Evolutionary conservation across 1,139 yeast species (phyloP).

Genomic region (Geotrichum bryndzae): DNA sequence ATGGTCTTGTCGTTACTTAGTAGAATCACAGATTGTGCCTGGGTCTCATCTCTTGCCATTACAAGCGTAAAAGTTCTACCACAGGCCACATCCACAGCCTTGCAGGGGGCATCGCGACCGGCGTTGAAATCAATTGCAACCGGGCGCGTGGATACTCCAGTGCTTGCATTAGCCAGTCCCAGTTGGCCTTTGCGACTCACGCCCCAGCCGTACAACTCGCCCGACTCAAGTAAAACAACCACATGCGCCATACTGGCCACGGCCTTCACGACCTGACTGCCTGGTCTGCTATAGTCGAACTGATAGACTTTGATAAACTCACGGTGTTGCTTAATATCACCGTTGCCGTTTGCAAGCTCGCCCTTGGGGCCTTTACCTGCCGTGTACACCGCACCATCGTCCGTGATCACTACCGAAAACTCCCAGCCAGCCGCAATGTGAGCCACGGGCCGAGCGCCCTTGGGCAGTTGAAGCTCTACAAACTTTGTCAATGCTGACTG

Average conservation of each 20-base stretch:
- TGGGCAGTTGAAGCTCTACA: constrained; percentile 5
- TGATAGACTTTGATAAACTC: not conserved
- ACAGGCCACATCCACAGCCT: constrained; percentile 4
- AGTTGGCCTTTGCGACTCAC: constrained; percentile 67
- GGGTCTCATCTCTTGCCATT: not conserved
- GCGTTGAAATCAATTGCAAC: not conserved
- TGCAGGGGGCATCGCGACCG: not conserved
- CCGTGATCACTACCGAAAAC: constrained; percentile 50
- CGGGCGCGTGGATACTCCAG: not conserved
- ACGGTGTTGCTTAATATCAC: not conserved
- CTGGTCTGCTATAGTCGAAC: not conserved
- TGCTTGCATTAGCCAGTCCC: not conserved
- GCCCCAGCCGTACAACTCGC: constrained; percentile 73
- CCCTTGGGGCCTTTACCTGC: constrained; percentile 68
- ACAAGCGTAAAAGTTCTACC: constrained; percentile 14
- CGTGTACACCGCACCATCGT: constrained; percentile 41
- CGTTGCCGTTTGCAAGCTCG: constrained; percentile 52
- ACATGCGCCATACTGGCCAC: constrained; percentile 54
- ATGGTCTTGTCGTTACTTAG: not conserved
- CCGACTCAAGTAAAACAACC: constrained; percentile 41
- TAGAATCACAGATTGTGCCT: not conserved
- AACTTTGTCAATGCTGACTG: constrained; percentile 1
- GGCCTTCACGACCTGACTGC: constrained; percentile 31
- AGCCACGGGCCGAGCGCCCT: constrained; percentile 1
- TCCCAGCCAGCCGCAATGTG: constrained; percentile 68